These are phyloP conservation scores for Aureobasidium mangrovei DNA, from an alignment of 2,329 filamentous ascomycete species.

Conservation along the genomic window DNA sequence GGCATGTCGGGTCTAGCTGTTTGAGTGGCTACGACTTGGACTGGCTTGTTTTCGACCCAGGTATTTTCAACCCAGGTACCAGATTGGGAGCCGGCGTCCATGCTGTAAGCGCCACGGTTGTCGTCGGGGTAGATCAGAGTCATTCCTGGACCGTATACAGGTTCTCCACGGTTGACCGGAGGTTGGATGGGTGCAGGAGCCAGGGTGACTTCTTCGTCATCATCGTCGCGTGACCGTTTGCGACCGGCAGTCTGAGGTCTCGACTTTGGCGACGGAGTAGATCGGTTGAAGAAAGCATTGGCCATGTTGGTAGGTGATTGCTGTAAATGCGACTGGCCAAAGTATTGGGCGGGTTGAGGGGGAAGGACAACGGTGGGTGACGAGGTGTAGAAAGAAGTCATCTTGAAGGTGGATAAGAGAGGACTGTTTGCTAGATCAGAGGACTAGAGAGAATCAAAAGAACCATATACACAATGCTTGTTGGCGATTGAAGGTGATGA, in stretches of 20 bases:
- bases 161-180: constrained; percentile 53
- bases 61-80: constrained; percentile 58
- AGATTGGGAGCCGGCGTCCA: constrained; percentile 58
- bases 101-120: constrained; percentile 42
- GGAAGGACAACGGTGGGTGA: constrained; percentile 40
- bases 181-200: constrained; percentile 37
- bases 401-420: constrained; percentile 22
- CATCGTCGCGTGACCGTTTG: constrained; percentile 67
- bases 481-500: neutral
- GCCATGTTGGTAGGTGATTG: constrained; percentile 16
- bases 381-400: constrained; percentile 34
- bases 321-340: constrained; percentile 21
- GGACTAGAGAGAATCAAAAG: constrained; percentile 1
- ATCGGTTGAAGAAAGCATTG: constrained; percentile 5
- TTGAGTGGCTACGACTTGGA: constrained; percentile 34
- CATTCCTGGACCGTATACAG: constrained; percentile 65
- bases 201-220: constrained; percentile 49
- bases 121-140: constrained; percentile 57
- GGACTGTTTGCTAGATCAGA: constrained; percentile 16
- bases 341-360: constrained; percentile 30
- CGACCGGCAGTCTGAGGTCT: constrained; percentile 46
- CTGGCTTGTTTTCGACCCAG: constrained; percentile 37
- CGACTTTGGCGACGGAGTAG: constrained; percentile 23
- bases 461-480: neutral
- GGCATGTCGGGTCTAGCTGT: constrained; percentile 45